Base-by-base conservation (phyloP, 345 rosid genomes). In the Pseudoturritis turrita region DNA sequence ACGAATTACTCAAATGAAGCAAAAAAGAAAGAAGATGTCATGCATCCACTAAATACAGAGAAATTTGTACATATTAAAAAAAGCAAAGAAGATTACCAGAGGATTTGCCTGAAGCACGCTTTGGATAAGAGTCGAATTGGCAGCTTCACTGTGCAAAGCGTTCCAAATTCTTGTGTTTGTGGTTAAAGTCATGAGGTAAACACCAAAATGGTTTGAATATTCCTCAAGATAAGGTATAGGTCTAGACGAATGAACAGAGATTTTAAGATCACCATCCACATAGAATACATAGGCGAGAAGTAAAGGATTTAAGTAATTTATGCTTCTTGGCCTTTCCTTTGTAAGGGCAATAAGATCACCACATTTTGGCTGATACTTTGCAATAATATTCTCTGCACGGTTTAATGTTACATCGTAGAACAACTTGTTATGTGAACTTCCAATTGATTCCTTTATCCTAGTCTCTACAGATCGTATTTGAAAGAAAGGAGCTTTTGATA, bases 281-380 rank as follows among this genome's bases (percentile, higher is more conserved):
- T 52, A 17, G 39, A 3, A 15, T 3, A 79, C 85, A 22, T 59
- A 75, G 10, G 79, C 84, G 3, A 79, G 33, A 66, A 63, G 36
- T 28, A 46, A 50, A 5, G 76, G 65, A 31, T 68, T 63, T 51
- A 81, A 65, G 35, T 83, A 75, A 43, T 53, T 45, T 33, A 69
- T 26, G 19, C 65, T 5, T 46, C 73, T 77, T 15, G 81, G 80
- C 36, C 56, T 74, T 19, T 36, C 72, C 35, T 49, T 66, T 7
- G 85, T 74, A 6, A 83, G 40, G 9, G 79, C 81, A 55, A 81
- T 49, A 10, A 81, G 71, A 79, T 83, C 81, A 35, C 87, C 83
- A 28, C 36, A 13, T 22, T 46, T 69, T 4, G 87, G 87, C 50
- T 65, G 7, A 22, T 79, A 83, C 51, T 64, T 21, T 39, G 14